Conservation (phyloP, 163 green algal species). For the Prototheca cutis region DNA sequence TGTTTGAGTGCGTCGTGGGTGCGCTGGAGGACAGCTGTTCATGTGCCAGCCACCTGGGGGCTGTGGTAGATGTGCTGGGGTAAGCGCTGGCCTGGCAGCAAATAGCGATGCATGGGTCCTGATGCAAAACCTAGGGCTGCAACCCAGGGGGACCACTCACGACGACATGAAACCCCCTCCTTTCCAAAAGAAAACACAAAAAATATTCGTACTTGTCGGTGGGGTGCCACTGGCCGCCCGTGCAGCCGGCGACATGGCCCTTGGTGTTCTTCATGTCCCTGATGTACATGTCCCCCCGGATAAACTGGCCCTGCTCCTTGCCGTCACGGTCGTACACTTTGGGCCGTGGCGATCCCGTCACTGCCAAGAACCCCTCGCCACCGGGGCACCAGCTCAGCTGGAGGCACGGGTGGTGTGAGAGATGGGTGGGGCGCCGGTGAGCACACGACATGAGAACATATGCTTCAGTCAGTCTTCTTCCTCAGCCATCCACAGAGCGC, state of each 20-base stretch:
- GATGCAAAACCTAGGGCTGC: no score
- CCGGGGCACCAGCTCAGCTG: constrained; percentile 31
- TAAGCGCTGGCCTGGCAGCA: no score
- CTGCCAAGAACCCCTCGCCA: constrained; percentile 79
- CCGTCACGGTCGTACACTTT: constrained; percentile 88
- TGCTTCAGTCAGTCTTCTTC: neutral
- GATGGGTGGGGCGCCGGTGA: no score
- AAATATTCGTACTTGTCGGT: constrained; percentile 64
- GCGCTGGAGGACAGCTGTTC: no score
- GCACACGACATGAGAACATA: neutral
- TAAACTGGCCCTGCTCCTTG: constrained; percentile 60
- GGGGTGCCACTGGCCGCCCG: constrained; percentile 79
- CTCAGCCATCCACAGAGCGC: no score
- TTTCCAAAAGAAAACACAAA: no score
- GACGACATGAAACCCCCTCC: neutral
- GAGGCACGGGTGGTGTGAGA: no score
- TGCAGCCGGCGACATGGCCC: constrained; percentile 77
- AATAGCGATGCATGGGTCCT: no score
- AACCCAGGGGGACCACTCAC: no score
- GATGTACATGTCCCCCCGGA: constrained; percentile 97
- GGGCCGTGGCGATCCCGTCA: constrained; percentile 57
- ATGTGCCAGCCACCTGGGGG: no score
- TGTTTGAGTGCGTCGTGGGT: neutral
- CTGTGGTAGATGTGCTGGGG: no score
- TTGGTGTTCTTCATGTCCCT: constrained; percentile 92